Evolutionary conservation across 2,329 filamentous ascomycete species (phyloP).

Genomic region (Clonostachys byssicola): DNA sequence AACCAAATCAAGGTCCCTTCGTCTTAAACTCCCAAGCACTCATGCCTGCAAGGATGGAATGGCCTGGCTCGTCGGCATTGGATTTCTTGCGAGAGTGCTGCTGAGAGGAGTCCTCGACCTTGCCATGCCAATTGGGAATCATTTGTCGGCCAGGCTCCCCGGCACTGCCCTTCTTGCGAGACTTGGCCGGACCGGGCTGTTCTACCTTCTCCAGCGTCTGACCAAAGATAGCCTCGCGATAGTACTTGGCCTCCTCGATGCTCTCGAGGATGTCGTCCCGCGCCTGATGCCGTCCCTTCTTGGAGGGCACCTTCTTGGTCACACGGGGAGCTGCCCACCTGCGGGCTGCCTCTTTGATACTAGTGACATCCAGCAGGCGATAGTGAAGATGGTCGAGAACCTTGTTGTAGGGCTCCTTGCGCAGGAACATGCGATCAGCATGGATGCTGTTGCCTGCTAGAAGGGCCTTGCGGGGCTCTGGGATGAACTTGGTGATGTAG

Average conservation of each 20-base stretch:
- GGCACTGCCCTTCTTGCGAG: too few relatives aligned
- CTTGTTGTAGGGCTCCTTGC: slow-evolving; percentile 65
- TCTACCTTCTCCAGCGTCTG: slow-evolving; percentile 11
- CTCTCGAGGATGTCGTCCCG: slow-evolving; percentile 90
- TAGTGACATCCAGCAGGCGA: slow-evolving; percentile 86
- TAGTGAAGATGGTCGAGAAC: slow-evolving; percentile 81
- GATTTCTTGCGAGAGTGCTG: too few relatives aligned
- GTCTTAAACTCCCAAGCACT: too few relatives aligned
- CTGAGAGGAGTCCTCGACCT: too few relatives aligned
- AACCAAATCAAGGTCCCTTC: too few relatives aligned
- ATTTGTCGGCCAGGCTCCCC: too few relatives aligned
- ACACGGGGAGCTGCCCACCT: slow-evolving; percentile 61
- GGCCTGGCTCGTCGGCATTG: too few relatives aligned
- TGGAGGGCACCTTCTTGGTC: slow-evolving; percentile 60
- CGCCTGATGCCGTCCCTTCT: slow-evolving; percentile 77
- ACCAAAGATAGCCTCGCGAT: slow-evolving; percentile 66
- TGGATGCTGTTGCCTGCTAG: slow-evolving; percentile 93
- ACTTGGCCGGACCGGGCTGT: too few relatives aligned
- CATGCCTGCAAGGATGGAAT: too few relatives aligned
- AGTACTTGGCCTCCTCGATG: slow-evolving; percentile 86
- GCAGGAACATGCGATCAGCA: slow-evolving; percentile 79
- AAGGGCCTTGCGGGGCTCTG: slow-evolving; percentile 61
- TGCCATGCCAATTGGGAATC: too few relatives aligned
- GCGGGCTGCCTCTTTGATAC: slow-evolving; percentile 83
- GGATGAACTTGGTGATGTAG: slow-evolving; percentile 73